Percentiles rank a stretch among this genome's conserved stretches.
These are phyloP conservation scores for Pulveroboletus frians DNA, from an alignment of 768 basidiomycete species.

Conservation along the genomic window DNA sequence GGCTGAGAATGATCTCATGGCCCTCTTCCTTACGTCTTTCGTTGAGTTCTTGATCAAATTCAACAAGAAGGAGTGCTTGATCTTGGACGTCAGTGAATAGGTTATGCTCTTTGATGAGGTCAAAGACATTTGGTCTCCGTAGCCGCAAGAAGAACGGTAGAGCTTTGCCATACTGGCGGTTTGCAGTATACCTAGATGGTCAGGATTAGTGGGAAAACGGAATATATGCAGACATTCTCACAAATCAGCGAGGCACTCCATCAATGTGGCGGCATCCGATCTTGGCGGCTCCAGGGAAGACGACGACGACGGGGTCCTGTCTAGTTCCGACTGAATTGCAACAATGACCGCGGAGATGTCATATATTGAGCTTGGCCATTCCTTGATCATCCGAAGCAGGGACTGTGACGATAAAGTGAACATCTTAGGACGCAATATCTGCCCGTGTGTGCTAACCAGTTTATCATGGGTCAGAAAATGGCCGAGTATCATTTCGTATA, in stretches of 20 bases:
- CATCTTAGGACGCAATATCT: neutral
- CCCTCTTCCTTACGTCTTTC: slow-evolving; percentile 47
- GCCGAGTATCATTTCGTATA: slow-evolving; percentile 94
- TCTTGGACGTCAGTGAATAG: slow-evolving; percentile 94
- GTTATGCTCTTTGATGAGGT: slow-evolving; percentile 89
- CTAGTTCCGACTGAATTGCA: slow-evolving; percentile 80
- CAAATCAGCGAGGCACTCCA: slow-evolving; percentile 94
- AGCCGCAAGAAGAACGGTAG: slow-evolving; percentile 85
- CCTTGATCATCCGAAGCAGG: slow-evolving; percentile 69
- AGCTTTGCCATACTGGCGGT: slow-evolving; percentile 92
- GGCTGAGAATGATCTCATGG: slow-evolving; percentile 34
- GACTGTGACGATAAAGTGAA: slow-evolving; percentile 40
- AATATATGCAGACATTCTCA: slow-evolving; percentile 30
- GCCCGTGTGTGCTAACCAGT: slow-evolving; percentile 39
- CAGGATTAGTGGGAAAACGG: neutral
- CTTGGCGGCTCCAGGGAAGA: slow-evolving; percentile 37
- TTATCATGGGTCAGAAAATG: slow-evolving; percentile 79
- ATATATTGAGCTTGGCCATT: slow-evolving; percentile 91
- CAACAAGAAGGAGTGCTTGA: slow-evolving; percentile 85
- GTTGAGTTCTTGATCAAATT: slow-evolving; percentile 88
- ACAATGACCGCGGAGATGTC: slow-evolving; percentile 82
- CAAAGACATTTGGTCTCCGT: slow-evolving; percentile 85
- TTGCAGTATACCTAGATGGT: slow-evolving; percentile 64
- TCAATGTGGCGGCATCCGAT: slow-evolving; percentile 59
- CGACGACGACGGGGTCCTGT: slow-evolving; percentile 51